Percentiles rank a stretch among this genome's conserved stretches.
These are phyloP conservation scores for Ceratocystis harringtonii DNA, from an alignment of 2,329 filamentous ascomycete species.

Conservation along the genomic window DNA sequence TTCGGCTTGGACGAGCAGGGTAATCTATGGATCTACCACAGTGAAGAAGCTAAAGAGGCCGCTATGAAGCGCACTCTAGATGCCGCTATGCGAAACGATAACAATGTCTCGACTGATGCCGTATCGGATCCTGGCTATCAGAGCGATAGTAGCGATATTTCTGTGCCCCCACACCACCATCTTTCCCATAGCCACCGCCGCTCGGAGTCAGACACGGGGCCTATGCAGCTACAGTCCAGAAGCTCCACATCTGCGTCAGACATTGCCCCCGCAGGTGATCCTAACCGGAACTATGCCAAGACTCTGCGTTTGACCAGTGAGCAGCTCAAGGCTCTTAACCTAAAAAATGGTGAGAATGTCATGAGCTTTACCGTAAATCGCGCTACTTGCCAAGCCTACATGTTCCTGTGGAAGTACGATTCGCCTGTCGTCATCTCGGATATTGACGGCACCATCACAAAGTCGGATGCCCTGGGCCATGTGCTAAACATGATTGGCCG, in stretches of 20 bases:
- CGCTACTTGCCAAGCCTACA: constrained; percentile 77
- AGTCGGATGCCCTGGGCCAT: constrained; percentile 87
- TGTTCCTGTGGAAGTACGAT: constrained; percentile 88
- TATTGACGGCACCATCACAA: constrained; percentile 97
- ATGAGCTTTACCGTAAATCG: constrained; percentile 96
- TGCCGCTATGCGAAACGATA: constrained; percentile 31
- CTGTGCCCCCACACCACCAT: constrained; percentile 7
- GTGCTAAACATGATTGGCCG: constrained; percentile 92
- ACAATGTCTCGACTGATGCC: constrained; percentile 55
- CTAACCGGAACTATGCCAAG: constrained; percentile 84
- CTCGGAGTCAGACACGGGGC: constrained; percentile 51
- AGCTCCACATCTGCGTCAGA: constrained; percentile 43
- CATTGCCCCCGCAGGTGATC: constrained; percentile 48
- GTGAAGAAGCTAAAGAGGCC: constrained; percentile 84
- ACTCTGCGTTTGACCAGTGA: constrained; percentile 89
- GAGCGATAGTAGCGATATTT: constrained; percentile 60
- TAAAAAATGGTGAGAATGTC: constrained; percentile 74
- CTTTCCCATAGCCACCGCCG: constrained; percentile 36
- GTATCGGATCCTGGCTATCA: constrained; percentile 90
- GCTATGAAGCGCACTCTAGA: constrained; percentile 54
- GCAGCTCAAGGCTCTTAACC: constrained; percentile 70
- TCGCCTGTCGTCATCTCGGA: constrained; percentile 94
- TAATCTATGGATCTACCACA: constrained; percentile 99
- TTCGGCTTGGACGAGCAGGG: constrained; percentile 92
- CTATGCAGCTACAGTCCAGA: constrained; percentile 31